Base-by-base conservation (phyloP, 768 basidiomycete species). In the Russula griseocarnosa region DNA sequence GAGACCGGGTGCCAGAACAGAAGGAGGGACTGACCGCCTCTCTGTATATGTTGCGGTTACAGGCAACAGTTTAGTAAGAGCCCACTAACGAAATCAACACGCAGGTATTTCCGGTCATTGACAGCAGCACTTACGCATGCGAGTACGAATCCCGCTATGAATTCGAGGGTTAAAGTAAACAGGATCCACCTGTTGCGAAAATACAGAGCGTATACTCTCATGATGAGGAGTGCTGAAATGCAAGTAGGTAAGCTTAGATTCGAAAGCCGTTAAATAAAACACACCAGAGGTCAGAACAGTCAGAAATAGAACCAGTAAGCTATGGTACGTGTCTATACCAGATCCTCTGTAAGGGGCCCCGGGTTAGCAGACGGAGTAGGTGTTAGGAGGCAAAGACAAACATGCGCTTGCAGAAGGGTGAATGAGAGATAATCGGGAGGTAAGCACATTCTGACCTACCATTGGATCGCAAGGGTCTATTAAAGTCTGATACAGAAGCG, bases 161-260 rank as follows among this genome's bases (percentile, higher is more conserved):
- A 34, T 47, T 67, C 66, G 5, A 60, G 5, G 30, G 62, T 32
- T 28, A 58, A 50, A 4, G 71, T 9, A 16, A 1, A 5, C 14
- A 71, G 61, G 30, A 73, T 58, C 28, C 63, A 63, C 24, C 52
- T 63, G n/a, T 65, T 71, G 20, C 71, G 67, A n/a, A 63, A 58
- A 56, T 72, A 72, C 58, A 73, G 55, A 1, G 71, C 71, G 22
- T 70, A 72, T 16, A 70, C 70, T 13, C 72, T 67, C 51, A 71
- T 62, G 3, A 67, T n/a, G 18, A 72, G 67, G 26, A 70, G 60
- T 18, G 65, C 71, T 71, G 50, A 3, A 26, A 20, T 3, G 20
- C 47, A 5, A 6, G 49, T 18, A 49, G 34, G 13, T 40, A 16
- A 55, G 54, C 13, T 14, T 3, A 20, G 13, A 7, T 11, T 16